These are phyloP conservation scores for Neopestalotiopsis sp. DNA, from an alignment of 2,329 filamentous ascomycete species.

Conservation along the genomic window DNA sequence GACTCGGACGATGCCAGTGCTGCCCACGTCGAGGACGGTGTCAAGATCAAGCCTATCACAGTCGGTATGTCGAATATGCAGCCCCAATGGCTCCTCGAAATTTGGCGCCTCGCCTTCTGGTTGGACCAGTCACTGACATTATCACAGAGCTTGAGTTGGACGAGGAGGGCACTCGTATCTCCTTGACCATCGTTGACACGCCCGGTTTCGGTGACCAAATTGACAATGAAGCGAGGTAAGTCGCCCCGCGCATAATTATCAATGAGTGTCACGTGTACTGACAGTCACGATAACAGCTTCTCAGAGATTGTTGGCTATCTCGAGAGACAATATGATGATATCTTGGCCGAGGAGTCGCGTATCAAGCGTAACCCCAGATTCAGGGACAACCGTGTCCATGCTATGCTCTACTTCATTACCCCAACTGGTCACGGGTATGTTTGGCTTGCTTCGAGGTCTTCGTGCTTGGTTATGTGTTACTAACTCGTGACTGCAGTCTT, in stretches of 20 bases:
- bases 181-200: conserved; percentile 96
- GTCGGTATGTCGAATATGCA: conserved; percentile 70
- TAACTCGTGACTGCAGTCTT: conserved; percentile 61
- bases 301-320: conserved; percentile 97
- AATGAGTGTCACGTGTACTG: conserved; percentile 14
- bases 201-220: conserved; percentile 98
- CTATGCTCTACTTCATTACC: conserved; percentile 98
- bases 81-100: conserved; percentile 1
- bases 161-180: conserved; percentile 97
- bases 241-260: conserved; percentile 12
- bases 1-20: conserved; percentile 88
- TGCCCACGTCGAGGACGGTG: conserved; percentile 93
- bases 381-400: conserved; percentile 98
- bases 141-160: conserved; percentile 85
- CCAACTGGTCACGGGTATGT: conserved; percentile 89
- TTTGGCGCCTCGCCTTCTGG: not conserved
- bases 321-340: conserved; percentile 99
- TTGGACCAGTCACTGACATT: conserved; percentile 27
- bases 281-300: conserved; percentile 64
- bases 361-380: conserved; percentile 99
- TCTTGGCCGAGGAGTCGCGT: conserved; percentile 97
- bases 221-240: conserved; percentile 95
- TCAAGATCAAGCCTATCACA: conserved; percentile 98
- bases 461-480: conserved; percentile 19
- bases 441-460: conserved; percentile 2